Evolutionary conservation across 1,139 yeast species (phyloP), one percentile per base, ranked within the genome.

Genomic region (Suhomyces kunorum): DNA sequence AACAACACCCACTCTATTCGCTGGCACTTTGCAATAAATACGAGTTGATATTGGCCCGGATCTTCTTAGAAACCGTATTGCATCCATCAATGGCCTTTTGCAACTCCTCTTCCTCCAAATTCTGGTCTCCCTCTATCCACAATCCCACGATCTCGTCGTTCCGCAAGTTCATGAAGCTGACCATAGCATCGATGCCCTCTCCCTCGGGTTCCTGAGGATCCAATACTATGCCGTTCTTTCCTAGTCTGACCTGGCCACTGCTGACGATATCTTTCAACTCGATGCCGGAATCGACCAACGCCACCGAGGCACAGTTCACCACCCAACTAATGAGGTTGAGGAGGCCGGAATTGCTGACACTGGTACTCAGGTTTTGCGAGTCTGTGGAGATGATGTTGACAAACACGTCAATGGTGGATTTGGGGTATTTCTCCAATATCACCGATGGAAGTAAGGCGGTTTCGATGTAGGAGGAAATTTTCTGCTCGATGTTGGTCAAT

Each of bases 211-310:
- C 40, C 19, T 34, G 40, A 5, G 65, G 57, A 39, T 63, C 63
- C 30, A 55, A 33, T 1, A 49, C 39, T 1, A 58, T 18, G 18
- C 51, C 46, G 1, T 55, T 48, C 8, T 40, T 44, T 20, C 47
- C 32, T 28, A 58, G 35, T 40, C 49, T 54, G n/a, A 69, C 77
- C 40, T 78, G 76, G 0, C 89, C 90, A 44, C 89, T 80, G 5
- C 90, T 78, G 2, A 89, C 89, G 39, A 90, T 66, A 57, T 89
- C 96, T 43, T 78, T 69, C 18, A 88, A 61, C 52, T 88, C 94
- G 28, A 90, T 81, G 5, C 88, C 89, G 0, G 96, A 83, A 59
- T 90, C 94, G 1, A 86, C 81, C 45, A 90, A 62, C 0, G 96
- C 96, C 42, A 87, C 59, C 6, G 87, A 76, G 2, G 85, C 71